These are phyloP conservation scores for Pseudogymnoascus sp. DNA, from an alignment of 2,329 filamentous ascomycete species.

Conservation along the genomic window DNA sequence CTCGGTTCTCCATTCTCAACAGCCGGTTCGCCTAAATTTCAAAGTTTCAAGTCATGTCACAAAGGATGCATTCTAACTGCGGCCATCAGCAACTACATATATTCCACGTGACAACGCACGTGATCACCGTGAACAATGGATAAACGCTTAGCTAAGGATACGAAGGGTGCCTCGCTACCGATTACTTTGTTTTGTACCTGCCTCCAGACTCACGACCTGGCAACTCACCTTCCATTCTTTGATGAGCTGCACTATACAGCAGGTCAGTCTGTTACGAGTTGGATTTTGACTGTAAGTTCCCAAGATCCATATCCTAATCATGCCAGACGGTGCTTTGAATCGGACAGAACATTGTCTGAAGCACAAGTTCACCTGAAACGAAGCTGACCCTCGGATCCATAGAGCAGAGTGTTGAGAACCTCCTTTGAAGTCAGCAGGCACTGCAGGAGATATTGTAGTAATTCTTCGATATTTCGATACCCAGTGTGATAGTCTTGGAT, in stretches of 20 bases:
- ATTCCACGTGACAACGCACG: background rate
- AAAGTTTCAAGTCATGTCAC: background rate
- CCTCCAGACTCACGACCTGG: constrained; percentile 1
- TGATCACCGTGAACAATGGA: background rate
- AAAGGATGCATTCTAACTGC: background rate
- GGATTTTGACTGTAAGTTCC: constrained; percentile 2
- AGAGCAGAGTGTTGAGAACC: constrained; percentile 25
- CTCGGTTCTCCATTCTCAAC: background rate
- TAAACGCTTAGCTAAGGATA: constrained; percentile 4
- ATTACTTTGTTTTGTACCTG: constrained; percentile 3
- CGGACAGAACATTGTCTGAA: background rate
- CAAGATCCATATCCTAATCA: background rate
- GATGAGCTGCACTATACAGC: background rate
- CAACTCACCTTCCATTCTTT: constrained; percentile 7
- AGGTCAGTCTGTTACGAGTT: constrained; percentile 1
- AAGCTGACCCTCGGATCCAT: background rate
- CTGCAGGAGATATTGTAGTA: constrained; percentile 57
- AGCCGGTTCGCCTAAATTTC: background rate
- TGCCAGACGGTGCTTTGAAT: background rate
- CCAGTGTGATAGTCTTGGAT: constrained; percentile 26
- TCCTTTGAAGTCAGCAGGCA: constrained; percentile 77
- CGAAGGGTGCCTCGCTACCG: constrained; percentile 4
- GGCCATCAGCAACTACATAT: background rate
- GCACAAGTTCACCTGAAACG: background rate
- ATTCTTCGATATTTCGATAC: constrained; percentile 6